A percentile compares a stretch with the other conserved stretches of the same genome.
Conservation (phyloP, 768 basidiomycete genomes). For the Paxillus ammoniavirescens region DNA sequence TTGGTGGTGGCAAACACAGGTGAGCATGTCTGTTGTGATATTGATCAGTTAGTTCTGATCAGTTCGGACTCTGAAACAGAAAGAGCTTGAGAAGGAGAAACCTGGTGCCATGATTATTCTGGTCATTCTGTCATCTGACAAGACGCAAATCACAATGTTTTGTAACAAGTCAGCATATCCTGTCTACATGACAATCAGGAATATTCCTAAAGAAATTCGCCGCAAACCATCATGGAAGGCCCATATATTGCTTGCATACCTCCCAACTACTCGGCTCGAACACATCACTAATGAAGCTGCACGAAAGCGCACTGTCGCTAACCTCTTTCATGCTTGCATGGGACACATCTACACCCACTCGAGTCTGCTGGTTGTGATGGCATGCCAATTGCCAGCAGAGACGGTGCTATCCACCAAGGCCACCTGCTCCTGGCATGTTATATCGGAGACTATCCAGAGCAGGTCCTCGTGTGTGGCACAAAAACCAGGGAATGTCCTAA, state of each 20-base stretch:
- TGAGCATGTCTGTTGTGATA: constrained; percentile 14
- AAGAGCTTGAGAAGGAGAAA: constrained; percentile 8
- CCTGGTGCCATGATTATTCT: constrained; percentile 8
- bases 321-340: constrained; percentile 40
- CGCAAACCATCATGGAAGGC: constrained; percentile 35
- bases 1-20: constrained; percentile 55
- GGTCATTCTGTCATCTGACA: constrained; percentile 25
- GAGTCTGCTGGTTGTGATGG: constrained; percentile 28
- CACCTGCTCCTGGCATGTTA: constrained; percentile 23
- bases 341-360: constrained; percentile 19
- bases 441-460: constrained; percentile 21
- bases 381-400: constrained; percentile 30
- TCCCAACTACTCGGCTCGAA: constrained; percentile 33
- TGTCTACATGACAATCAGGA: constrained; percentile 34
- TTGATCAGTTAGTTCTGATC: too few relatives aligned
- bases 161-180: constrained; percentile 18
- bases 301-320: constrained; percentile 24
- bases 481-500: constrained; percentile 15
- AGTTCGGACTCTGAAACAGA: background rate
- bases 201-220: constrained; percentile 39
- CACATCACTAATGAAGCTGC: constrained; percentile 13
- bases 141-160: constrained; percentile 16
- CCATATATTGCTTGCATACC: constrained; percentile 38
- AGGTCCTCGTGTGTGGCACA: constrained; percentile 11
- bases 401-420: constrained; percentile 38